Base-by-base conservation (phyloP, 2,329 filamentous ascomycete species). In the Fusarium temperatum region DNA sequence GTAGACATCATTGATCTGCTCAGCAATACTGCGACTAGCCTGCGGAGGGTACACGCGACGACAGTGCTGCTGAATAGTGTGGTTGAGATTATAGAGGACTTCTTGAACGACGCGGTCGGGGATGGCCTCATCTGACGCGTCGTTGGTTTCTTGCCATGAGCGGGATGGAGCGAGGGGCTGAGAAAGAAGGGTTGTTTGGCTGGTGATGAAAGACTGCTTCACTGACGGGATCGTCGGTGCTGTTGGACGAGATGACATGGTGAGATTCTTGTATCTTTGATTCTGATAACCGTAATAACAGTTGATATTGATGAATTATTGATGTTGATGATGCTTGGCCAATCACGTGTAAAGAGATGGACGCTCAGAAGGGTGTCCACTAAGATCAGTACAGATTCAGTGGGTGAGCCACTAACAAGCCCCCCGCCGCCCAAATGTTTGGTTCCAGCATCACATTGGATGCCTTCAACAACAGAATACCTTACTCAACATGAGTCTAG, bases 1-100 rank as follows among this genome's bases (percentile, higher is more conserved):
- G 80, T 94, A 94, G 50, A 93, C 82, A 54, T 83, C 82, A 81
- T 93, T 91, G 47, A 94, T 90, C 83, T 94, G 92, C 83, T 93
- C 91, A 5, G 92, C 91, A 24, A 94, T 88, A 76, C 93, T 91
- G 41, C 92, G 88, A 58, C 88, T 89, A n/a, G 92, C 91, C 75
- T 92, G 90, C 0, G 91, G 88, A 22, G 90, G 87, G 79, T 93
- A 93, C 10, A 90, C 90, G 63, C 90, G 87, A 41, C 88, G 89
- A 36, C 87, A 87, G 79, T 94, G 92, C 74, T 92, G 90, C 73
- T 88, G 87, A 20, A 94, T 82, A 22, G 86, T 82, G 68, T 90
- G 87, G 78, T 93, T 93, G 18, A 93, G 84, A 45, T 86, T 86
- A 72, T 84, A 83, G 9, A 92, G 79, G 18, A 86, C 89, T 69